phyloP scores from a whole-genome alignment of 73 alveolate species.

The Stentor coeruleus region DNA sequence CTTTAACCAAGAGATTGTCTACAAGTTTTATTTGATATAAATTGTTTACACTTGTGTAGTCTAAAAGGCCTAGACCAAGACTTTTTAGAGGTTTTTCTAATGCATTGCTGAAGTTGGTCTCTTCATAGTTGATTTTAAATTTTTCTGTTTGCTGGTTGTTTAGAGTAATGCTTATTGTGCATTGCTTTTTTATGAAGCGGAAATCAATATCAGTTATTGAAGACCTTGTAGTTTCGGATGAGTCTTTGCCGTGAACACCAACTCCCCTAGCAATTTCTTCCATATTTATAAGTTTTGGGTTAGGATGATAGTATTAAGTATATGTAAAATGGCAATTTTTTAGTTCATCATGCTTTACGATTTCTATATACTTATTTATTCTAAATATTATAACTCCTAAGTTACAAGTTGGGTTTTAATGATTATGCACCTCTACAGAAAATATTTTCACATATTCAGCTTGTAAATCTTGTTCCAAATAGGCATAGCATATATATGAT shows the following conservation, averaged over 20 bases:
- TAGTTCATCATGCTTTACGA: too few species aligned
- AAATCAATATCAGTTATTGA: not conserved
- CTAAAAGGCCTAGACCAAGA: not conserved
- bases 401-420: too few species aligned
- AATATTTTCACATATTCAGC: too few species aligned
- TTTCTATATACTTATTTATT: too few species aligned
- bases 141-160: not conserved
- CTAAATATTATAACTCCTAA: too few species aligned
- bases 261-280: too few species aligned
- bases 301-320: too few species aligned
- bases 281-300: too few species aligned
- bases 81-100: not conserved
- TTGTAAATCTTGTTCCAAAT: too few species aligned
- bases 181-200: not conserved
- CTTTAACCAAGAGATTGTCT: not conserved
- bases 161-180: not conserved
- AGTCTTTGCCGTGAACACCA: not conserved
- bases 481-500: too few species aligned
- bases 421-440: too few species aligned
- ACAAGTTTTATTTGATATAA: not conserved
- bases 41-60: not conserved
- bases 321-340: too few species aligned
- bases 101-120: not conserved
- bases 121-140: not conserved
- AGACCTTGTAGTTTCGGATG: not conserved